phyloP scores from a whole-genome alignment of 1,284 basidiomycete species.

The Butyriboletus appendiculatus region DNA sequence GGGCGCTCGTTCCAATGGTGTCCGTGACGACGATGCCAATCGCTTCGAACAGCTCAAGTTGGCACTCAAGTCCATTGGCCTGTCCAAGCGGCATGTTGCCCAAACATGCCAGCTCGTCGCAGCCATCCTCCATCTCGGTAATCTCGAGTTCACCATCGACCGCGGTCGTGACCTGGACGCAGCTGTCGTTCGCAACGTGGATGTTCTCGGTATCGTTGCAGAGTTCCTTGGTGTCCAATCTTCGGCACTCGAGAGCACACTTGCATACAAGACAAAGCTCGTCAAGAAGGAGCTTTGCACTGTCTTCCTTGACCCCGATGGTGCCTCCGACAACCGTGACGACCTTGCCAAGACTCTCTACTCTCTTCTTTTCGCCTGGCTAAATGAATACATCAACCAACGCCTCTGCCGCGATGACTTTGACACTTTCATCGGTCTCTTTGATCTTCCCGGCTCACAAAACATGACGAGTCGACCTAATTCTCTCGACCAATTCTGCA shows the following conservation, averaged over 20 bases:
- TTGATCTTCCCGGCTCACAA: constrained; percentile 94
- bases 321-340: constrained; percentile 90
- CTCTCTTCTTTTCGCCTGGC: constrained; percentile 93
- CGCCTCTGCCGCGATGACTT: constrained; percentile 92
- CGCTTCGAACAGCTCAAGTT: constrained; percentile 92
- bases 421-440: constrained; percentile 89
- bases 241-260: constrained; percentile 75
- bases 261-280: constrained; percentile 92
- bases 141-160: constrained; percentile 92
- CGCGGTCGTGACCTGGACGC: constrained; percentile 83
- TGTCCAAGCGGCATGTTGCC: constrained; percentile 91
- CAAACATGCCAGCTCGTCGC: constrained; percentile 92
- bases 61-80: constrained; percentile 89
- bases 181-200: constrained; percentile 81
- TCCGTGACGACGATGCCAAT: constrained; percentile 71
- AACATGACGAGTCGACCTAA: constrained; percentile 85
- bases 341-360: constrained; percentile 94
- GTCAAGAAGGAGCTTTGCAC: constrained; percentile 96
- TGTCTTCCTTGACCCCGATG: constrained; percentile 93
- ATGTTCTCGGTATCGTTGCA: constrained; percentile 79
- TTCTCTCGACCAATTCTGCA: constrained; percentile 93
- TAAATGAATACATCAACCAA: constrained; percentile 96
- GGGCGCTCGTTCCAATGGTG: constrained; percentile 43
- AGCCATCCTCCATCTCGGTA: constrained; percentile 94
- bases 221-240: constrained; percentile 89